phyloP scores from a whole-genome alignment of 176 grass and related monocot genomes.

The Zoysia pacifica region DNA sequence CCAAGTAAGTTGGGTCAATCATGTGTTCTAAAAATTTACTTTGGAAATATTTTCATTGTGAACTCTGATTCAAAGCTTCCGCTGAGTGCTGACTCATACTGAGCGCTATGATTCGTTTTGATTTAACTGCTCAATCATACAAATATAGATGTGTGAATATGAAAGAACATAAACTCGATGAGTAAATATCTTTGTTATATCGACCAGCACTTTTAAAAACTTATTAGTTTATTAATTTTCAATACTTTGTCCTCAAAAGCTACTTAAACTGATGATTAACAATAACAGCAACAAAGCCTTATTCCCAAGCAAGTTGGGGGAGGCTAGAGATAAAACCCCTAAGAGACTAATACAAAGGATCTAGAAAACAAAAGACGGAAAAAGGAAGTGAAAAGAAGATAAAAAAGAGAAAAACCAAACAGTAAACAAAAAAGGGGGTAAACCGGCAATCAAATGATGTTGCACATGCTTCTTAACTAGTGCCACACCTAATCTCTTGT shows the following conservation, averaged over 20 bases:
- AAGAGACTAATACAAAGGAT: too few species aligned
- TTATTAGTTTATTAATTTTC: background rate
- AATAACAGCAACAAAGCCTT: too few species aligned
- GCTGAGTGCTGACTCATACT: slow-evolving; percentile 15
- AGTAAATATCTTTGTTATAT: slow-evolving; percentile 11
- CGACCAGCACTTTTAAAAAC: background rate
- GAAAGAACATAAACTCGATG: slow-evolving; percentile 9
- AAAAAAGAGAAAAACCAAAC: too few species aligned
- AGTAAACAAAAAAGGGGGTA: too few species aligned
- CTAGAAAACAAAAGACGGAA: too few species aligned
- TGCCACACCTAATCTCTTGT: too few species aligned
- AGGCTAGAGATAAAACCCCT: too few species aligned
- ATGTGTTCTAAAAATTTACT: background rate
- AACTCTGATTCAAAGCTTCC: slow-evolving; percentile 22
- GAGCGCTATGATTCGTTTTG: background rate
- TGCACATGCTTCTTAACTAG: too few species aligned
- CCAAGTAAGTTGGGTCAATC: slow-evolving; percentile 63
- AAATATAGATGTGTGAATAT: slow-evolving; percentile 16
- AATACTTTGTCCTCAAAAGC: background rate
- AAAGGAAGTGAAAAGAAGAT: too few species aligned
- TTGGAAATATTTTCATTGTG: slow-evolving; percentile 26
- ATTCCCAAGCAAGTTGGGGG: too few species aligned
- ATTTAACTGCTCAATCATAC: slow-evolving; percentile 14
- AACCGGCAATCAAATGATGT: too few species aligned
- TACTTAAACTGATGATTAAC: background rate